Percentiles rank a stretch among this genome's conserved stretches.
These are phyloP conservation scores for Colletotrichum scovillei DNA, from an alignment of 2,329 filamentous ascomycete species.

Conservation along the genomic window DNA sequence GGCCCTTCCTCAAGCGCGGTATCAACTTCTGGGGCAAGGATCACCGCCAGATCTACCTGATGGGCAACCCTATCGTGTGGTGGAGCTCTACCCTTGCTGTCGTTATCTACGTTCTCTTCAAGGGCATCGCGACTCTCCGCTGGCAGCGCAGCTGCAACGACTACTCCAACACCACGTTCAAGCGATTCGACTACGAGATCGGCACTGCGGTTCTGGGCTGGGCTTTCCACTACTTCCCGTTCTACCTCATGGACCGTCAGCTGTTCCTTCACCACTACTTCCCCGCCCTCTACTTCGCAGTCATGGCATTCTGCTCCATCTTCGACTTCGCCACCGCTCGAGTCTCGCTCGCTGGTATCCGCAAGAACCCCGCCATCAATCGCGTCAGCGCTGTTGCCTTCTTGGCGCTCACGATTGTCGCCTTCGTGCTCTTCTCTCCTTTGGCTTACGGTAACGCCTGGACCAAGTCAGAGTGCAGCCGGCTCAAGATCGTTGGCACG, in stretches of 20 bases:
- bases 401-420: slow-evolving; percentile 77
- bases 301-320: slow-evolving; percentile 88
- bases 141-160: slow-evolving; percentile 96
- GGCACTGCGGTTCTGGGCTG: slow-evolving; percentile 91
- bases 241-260: slow-evolving; percentile 97
- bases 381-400: slow-evolving; percentile 79
- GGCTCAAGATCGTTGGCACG: slow-evolving; percentile 84
- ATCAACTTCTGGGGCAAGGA: slow-evolving; percentile 99
- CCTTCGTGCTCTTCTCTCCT: slow-evolving; percentile 88
- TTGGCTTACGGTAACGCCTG: slow-evolving; percentile 93
- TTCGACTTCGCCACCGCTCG: slow-evolving; percentile 88
- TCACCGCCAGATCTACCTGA: slow-evolving; percentile 93
- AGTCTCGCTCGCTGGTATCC: slow-evolving; percentile 74
- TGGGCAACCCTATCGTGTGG: slow-evolving; percentile 96
- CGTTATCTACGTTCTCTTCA: slow-evolving; percentile 82
- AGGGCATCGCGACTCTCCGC: slow-evolving; percentile 85
- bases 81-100: slow-evolving; percentile 87
- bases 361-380: slow-evolving; percentile 78
- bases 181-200: slow-evolving; percentile 97
- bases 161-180: slow-evolving; percentile 85
- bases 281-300: slow-evolving; percentile 93
- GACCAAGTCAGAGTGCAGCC: slow-evolving; percentile 89
- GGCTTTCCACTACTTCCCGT: slow-evolving; percentile 99
- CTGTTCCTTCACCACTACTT: slow-evolving; percentile 99
- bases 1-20: slow-evolving; percentile 90